phyloP scores from a whole-genome alignment of 2,329 filamentous ascomycete genomes.

The Monilinia laxa region DNA sequence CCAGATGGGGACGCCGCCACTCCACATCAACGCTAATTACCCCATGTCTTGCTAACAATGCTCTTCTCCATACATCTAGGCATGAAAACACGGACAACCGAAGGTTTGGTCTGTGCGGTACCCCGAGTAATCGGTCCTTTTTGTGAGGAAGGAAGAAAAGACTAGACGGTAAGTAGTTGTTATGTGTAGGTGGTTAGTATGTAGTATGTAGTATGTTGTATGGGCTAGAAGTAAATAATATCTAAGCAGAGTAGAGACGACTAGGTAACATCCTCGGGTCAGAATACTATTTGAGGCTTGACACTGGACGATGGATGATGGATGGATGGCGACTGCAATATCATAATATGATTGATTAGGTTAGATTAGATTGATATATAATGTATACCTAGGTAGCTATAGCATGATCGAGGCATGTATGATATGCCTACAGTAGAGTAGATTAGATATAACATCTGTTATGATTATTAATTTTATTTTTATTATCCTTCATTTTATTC shows the following conservation, averaged over 20 bases:
- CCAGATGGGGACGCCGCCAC: slow-evolving; percentile 18
- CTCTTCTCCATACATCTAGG: slow-evolving; percentile 7
- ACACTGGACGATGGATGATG: too few species aligned
- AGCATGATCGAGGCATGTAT: neutral
- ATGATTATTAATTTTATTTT: neutral
- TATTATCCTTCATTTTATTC: neutral
- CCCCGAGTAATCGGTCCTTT: slow-evolving; percentile 23
- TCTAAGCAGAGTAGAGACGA: neutral
- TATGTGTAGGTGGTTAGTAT: neutral
- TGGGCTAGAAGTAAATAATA: neutral
- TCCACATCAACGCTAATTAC: slow-evolving; percentile 15
- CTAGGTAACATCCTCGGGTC: neutral
- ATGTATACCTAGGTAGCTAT: neutral
- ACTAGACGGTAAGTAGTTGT: neutral
- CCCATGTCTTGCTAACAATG: slow-evolving; percentile 18
- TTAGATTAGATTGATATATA: neutral
- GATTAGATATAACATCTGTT: neutral
- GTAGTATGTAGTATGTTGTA: too few species aligned
- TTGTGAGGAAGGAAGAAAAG: neutral
- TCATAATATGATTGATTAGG: neutral
- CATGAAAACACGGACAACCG: neutral
- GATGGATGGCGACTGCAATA: too few species aligned
- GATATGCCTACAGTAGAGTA: neutral
- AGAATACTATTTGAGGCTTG: neutral
- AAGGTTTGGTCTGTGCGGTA: slow-evolving; percentile 8